Evolutionary conservation across 2,329 filamentous ascomycete species (phyloP).

Genomic region (Alternaria solani): DNA sequence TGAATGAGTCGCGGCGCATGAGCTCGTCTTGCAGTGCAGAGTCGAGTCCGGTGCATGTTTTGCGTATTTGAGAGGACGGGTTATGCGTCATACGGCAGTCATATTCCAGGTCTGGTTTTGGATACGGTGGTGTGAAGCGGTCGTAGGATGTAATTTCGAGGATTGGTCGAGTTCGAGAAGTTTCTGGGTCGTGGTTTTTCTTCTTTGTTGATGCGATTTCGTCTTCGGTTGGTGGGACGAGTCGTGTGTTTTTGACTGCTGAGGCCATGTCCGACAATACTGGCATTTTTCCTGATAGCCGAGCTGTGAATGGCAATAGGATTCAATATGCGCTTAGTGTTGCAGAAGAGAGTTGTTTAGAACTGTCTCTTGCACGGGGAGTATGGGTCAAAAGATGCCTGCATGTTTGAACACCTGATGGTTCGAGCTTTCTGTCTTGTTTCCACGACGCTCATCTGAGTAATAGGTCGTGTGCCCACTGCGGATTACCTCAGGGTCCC

Average conservation of each 20-base stretch:
- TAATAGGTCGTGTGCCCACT: not conserved
- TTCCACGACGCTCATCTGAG: not conserved
- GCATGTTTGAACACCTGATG: not conserved
- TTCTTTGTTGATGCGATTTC: not conserved
- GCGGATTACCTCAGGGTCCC: not conserved
- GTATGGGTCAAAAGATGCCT: not conserved
- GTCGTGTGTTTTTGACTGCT: not conserved
- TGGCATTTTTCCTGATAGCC: not conserved
- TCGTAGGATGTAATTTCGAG: constrained; percentile 18
- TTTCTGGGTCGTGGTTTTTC: not conserved
- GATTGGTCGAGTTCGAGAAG: not conserved
- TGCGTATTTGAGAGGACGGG: not conserved
- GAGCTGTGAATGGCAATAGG: not conserved
- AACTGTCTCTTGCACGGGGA: not conserved
- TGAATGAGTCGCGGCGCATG: constrained; percentile 11
- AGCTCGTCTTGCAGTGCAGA: constrained; percentile 13
- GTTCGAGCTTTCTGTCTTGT: not conserved
- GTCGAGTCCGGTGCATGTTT: constrained; percentile 14
- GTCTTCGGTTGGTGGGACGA: constrained; percentile 12
- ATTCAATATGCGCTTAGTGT: not conserved
- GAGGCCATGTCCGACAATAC: constrained; percentile 5
- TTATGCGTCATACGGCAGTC: constrained; percentile 17
- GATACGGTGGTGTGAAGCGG: constrained; percentile 11
- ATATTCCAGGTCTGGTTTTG: constrained; percentile 15
- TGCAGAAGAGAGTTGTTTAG: not conserved